These are phyloP conservation scores for Neltuma alba DNA, from an alignment of 306 rosid genomes.

Conservation along the genomic window DNA sequence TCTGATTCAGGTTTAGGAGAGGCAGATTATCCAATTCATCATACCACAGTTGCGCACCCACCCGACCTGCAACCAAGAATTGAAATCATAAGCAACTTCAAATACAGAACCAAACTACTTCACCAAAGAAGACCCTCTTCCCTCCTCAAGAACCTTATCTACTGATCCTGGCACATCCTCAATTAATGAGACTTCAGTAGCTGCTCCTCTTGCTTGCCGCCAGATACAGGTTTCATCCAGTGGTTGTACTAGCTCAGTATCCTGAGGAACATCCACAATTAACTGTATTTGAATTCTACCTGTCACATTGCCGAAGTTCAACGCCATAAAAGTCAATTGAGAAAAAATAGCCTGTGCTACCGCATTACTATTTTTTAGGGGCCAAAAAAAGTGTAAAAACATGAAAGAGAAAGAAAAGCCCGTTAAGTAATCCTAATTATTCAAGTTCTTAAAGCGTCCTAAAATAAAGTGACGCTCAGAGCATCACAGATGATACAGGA, in stretches of 20 bases:
- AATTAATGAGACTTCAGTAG: conserved; percentile 55
- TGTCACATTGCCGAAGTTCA: conserved; percentile 41
- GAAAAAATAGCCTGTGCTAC: conserved; percentile 1
- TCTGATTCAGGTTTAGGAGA: conserved; percentile 56
- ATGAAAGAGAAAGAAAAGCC: conserved; percentile 14
- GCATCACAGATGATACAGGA: neutral
- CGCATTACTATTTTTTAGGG: neutral
- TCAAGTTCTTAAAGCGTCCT: neutral
- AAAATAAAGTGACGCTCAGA: neutral
- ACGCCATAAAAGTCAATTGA: conserved; percentile 12
- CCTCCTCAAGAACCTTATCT: conserved; percentile 57
- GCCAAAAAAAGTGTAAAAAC: too few relatives aligned
- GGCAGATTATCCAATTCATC: conserved; percentile 74
- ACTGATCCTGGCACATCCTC: conserved; percentile 54
- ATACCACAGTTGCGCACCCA: conserved; percentile 88
- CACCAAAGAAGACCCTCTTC: conserved; percentile 14
- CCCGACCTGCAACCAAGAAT: conserved; percentile 62
- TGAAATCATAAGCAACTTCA: conserved; percentile 38
- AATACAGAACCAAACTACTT: conserved; percentile 27
- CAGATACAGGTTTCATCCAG: conserved; percentile 76
- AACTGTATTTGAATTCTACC: conserved; percentile 67
- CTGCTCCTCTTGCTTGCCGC: conserved; percentile 88
- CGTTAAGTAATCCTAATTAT: conserved; percentile 10
- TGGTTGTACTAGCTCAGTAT: conserved; percentile 77
- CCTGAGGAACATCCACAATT: conserved; percentile 61